phyloP scores from a whole-genome alignment of 2,329 filamentous ascomycete species.

The Pseudogymnoascus sp. region DNA sequence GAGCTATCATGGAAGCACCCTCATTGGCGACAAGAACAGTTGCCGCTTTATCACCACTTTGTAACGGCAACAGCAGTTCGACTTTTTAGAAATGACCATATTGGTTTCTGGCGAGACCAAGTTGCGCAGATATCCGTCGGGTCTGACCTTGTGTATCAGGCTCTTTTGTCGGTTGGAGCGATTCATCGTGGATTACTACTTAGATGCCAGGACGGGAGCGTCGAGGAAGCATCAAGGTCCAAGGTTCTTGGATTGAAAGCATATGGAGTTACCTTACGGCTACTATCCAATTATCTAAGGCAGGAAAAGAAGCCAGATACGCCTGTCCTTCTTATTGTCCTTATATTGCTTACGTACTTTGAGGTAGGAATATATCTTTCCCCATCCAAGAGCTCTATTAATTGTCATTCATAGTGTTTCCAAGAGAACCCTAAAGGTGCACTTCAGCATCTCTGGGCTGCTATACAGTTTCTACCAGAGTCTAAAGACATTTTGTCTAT shows the following conservation, averaged over 20 bases:
- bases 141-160: slow-evolving; percentile 18
- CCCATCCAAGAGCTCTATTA: neutral
- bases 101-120: slow-evolving; percentile 19
- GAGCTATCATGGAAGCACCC: neutral
- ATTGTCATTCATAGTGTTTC: neutral
- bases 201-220: slow-evolving; percentile 10
- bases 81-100: slow-evolving; percentile 17
- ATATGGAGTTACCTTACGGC: neutral
- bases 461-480: neutral
- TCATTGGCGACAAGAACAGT: slow-evolving; percentile 17
- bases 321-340: neutral
- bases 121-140: slow-evolving; percentile 19
- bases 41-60: slow-evolving; percentile 21
- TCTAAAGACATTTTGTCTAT: neutral
- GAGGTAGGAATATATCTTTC: neutral
- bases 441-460: neutral
- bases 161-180: slow-evolving; percentile 17
- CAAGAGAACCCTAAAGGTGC: neutral
- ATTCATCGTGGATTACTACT: slow-evolving; percentile 17
- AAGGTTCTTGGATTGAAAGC: neutral
- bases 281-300: neutral
- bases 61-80: slow-evolving; percentile 17
- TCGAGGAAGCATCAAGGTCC: slow-evolving; percentile 8
- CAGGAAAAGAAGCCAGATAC: neutral
- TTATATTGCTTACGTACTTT: neutral